These are phyloP conservation scores for Plantago ovata DNA, from an alignment of 257 asterid species.

Conservation along the genomic window DNA sequence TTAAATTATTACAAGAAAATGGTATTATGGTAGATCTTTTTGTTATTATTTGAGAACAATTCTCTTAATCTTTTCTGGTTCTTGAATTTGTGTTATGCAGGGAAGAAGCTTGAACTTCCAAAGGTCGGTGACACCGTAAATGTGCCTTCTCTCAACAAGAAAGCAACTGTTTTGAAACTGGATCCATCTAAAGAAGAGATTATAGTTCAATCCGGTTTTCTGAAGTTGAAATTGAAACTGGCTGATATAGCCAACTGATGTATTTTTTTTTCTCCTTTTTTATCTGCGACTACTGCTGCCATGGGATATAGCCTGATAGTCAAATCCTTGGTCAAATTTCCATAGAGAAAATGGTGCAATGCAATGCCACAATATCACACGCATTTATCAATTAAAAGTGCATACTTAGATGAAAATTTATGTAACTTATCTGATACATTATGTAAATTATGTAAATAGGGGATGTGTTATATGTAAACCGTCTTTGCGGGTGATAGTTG, in stretches of 20 bases:
- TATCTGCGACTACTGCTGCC: too few species aligned
- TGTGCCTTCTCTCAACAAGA: slow-evolving; percentile 66
- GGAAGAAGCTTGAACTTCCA: slow-evolving; percentile 43
- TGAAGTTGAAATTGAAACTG: slow-evolving; percentile 75
- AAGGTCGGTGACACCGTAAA: slow-evolving; percentile 77
- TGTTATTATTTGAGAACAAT: background rate
- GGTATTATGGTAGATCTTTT: background rate
- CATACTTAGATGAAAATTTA: too few species aligned
- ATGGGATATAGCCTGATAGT: background rate
- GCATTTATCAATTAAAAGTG: too few species aligned
- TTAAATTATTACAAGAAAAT: slow-evolving; percentile 11
- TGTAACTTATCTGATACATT: too few species aligned
- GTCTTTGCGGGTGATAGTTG: too few species aligned
- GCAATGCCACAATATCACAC: too few species aligned
- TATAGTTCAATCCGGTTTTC: slow-evolving; percentile 74
- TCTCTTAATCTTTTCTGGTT: background rate
- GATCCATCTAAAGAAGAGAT: slow-evolving; percentile 63
- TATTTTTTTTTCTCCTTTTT: slow-evolving; percentile 20
- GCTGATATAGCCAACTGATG: slow-evolving; percentile 41
- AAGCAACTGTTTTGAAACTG: slow-evolving; percentile 63
- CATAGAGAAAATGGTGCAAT: too few species aligned
- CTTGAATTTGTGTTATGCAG: slow-evolving; percentile 27
- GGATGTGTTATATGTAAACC: too few species aligned
- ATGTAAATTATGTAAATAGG: too few species aligned
- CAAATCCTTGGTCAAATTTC: background rate